Evolutionary conservation across 1,139 yeast species (phyloP).

Genomic region (Hyphopichia fennica): DNA sequence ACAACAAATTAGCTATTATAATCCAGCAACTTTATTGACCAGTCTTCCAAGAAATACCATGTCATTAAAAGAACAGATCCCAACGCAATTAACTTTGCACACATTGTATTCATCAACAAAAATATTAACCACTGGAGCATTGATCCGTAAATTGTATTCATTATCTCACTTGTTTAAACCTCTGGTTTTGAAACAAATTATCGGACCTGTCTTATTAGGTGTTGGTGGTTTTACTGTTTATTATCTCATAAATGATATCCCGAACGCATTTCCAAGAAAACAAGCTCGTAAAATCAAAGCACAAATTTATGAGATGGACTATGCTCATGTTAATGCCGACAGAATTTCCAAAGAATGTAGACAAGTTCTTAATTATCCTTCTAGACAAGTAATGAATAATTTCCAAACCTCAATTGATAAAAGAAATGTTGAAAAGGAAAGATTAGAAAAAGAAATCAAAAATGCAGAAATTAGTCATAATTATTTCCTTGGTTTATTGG

Average conservation of each 20-base stretch:
- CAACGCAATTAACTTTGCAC: slow-evolving; percentile 42
- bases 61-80: slow-evolving; percentile 34
- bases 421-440: slow-evolving; percentile 59
- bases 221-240: slow-evolving; percentile 60
- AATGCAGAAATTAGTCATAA: slow-evolving; percentile 59
- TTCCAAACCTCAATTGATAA: slow-evolving; percentile 72
- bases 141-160: slow-evolving; percentile 31
- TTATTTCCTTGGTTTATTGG: slow-evolving; percentile 58
- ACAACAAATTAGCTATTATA: slow-evolving; percentile 31
- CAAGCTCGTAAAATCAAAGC: slow-evolving; percentile 68
- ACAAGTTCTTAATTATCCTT: slow-evolving; percentile 76
- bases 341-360: slow-evolving; percentile 82
- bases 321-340: slow-evolving; percentile 72
- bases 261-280: slow-evolving; percentile 84
- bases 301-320: slow-evolving; percentile 67
- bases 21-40: slow-evolving; percentile 36
- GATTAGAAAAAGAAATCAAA: slow-evolving; percentile 51
- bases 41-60: slow-evolving; percentile 32
- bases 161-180: slow-evolving; percentile 30
- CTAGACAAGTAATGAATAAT: slow-evolving; percentile 76
- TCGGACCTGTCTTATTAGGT: slow-evolving; percentile 50
- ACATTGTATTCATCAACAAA: slow-evolving; percentile 48
- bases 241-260: slow-evolving; percentile 76
- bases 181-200: slow-evolving; percentile 30
- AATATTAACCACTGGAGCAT: slow-evolving; percentile 44